Evolutionary conservation across 805 yeast species (phyloP).

Genomic region (Saccharomycopsis fermentans): DNA sequence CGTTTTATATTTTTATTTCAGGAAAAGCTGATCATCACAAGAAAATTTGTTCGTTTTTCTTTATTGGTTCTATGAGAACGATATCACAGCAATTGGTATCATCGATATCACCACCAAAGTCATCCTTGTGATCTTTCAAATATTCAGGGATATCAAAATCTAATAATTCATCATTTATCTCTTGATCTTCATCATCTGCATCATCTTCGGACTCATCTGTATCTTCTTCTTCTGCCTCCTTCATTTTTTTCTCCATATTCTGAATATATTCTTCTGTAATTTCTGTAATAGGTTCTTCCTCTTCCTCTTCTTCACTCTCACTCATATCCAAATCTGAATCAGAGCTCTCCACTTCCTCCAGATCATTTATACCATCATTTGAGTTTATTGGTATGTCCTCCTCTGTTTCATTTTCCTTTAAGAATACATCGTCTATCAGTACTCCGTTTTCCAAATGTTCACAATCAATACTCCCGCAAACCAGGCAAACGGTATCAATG

Average conservation of each 20-base stretch:
- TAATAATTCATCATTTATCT: slow-evolving; percentile 1
- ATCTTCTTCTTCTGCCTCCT: not conserved
- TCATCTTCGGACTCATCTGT: slow-evolving; percentile 7
- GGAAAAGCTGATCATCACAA: not conserved
- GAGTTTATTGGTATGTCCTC: not conserved
- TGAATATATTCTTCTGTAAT: slow-evolving; percentile 3
- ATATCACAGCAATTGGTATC: slow-evolving; percentile 66
- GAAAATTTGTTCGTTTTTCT: not conserved
- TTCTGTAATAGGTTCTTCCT: slow-evolving; percentile 18
- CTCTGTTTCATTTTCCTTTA: not conserved
- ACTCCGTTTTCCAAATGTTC: slow-evolving; percentile 25
- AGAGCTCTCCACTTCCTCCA: slow-evolving; percentile 15
- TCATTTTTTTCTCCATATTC: not conserved
- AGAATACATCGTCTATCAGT: slow-evolving; percentile 16
- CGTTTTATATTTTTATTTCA: not conserved
- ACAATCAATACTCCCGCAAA: slow-evolving; percentile 39
- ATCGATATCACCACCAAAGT: slow-evolving; percentile 23
- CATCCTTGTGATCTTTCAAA: slow-evolving; percentile 16
- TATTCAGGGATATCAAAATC: slow-evolving; percentile 4
- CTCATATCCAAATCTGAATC: slow-evolving; percentile 20
- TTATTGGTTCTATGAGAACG: slow-evolving; percentile 24
- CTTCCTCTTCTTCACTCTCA: slow-evolving; percentile 11
- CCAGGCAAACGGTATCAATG: slow-evolving; percentile 35
- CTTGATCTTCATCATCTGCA: slow-evolving; percentile 18
- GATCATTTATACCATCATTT: not conserved